Evolutionary conservation across 1,284 basidiomycete genomes (phyloP).

Genomic region (Neotropicomus parvogracilis): DNA sequence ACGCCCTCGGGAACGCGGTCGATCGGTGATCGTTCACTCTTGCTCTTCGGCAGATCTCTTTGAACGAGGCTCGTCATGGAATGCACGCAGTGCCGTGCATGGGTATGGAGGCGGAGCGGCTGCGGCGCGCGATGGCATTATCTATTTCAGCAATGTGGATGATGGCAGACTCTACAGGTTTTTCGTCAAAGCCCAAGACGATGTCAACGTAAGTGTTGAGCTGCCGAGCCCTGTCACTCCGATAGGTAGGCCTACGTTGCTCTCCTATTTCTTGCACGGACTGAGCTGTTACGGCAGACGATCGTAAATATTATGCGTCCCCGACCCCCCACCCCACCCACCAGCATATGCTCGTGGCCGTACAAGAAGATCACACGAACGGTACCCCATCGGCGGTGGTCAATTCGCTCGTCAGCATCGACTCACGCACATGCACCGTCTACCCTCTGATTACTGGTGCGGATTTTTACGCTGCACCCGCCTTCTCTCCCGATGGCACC

Average conservation of each 20-base stretch:
- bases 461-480: conserved; percentile 4
- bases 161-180: conserved; percentile 1
- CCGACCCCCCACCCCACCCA: not conserved
- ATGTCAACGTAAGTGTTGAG: not conserved
- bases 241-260: not conserved
- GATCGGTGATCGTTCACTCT: conserved; percentile 2
- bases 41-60: conserved; percentile 2
- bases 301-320: not conserved
- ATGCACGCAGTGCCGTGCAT: conserved; percentile 4
- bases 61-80: not conserved
- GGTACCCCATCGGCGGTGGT: not conserved
- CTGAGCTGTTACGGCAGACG: not conserved
- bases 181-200: not conserved
- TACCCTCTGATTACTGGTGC: not conserved
- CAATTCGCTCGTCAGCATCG: conserved; percentile 2
- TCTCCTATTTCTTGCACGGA: not conserved
- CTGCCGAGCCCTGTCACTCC: conserved; percentile 1
- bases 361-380: conserved; percentile 1
- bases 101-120: conserved; percentile 1
- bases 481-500: conserved; percentile 2
- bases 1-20: conserved; percentile 2
- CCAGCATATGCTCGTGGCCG: not conserved
- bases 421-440: not conserved
- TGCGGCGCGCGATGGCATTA: not conserved
- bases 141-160: not conserved